Conservation (phyloP, 2,329 filamentous ascomycete species). For the Fusarium piperis region DNA sequence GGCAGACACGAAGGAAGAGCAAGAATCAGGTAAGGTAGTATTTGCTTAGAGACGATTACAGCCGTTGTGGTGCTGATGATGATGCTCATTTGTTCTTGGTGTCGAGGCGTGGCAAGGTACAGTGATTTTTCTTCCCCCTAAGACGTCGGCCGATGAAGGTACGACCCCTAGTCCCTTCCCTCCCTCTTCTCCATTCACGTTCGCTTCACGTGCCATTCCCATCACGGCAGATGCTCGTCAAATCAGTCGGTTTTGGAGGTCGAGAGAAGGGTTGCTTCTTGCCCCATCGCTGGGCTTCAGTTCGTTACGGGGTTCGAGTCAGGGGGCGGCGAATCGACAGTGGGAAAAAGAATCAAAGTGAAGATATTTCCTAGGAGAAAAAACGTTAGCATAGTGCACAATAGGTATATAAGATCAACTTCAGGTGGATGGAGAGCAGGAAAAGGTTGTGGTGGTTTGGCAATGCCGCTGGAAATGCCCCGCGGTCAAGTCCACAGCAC, state of each 20-base stretch:
- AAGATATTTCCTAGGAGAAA: background rate
- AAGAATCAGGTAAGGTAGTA: fast-evolving
- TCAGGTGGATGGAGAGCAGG: background rate
- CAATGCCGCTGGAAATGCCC: background rate
- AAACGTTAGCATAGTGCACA: background rate
- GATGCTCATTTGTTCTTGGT: background rate
- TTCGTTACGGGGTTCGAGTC: background rate
- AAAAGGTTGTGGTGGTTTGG: background rate
- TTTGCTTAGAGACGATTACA: background rate
- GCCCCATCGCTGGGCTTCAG: background rate
- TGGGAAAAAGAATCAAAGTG: background rate
- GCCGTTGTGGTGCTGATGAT: background rate
- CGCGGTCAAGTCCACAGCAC: background rate
- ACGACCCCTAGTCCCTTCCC: background rate
- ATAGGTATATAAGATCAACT: background rate
- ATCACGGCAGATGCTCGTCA: background rate
- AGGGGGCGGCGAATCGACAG: background rate
- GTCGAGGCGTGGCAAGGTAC: background rate
- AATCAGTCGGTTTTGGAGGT: background rate
- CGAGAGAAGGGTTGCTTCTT: background rate
- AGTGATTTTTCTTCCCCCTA: background rate
- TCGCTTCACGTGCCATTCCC: background rate
- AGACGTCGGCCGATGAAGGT: background rate
- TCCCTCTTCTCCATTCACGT: background rate
- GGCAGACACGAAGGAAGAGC: background rate